Percentiles rank a stretch among this genome's conserved stretches.
These are phyloP conservation scores for Hypoxylon lienhwacheense DNA, from an alignment of 495 filamentous ascomycete species.

Conservation along the genomic window DNA sequence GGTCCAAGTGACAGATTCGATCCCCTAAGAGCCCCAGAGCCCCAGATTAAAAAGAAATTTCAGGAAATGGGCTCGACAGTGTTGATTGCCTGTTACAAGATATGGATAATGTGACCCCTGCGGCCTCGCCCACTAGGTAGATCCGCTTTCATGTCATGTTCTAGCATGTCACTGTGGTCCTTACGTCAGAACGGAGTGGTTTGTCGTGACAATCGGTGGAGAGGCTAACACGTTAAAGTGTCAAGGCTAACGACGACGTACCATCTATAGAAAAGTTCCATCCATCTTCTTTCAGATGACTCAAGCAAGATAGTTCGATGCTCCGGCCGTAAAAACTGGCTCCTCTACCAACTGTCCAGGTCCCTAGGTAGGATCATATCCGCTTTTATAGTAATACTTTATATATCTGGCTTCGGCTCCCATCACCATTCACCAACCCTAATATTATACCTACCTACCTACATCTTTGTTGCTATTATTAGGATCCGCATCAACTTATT, in stretches of 20 bases:
- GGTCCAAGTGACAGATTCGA: background rate
- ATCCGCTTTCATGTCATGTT: constrained; percentile 29
- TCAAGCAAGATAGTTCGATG: too few relatives aligned
- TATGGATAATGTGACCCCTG: constrained; percentile 33
- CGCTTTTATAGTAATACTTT: too few relatives aligned
- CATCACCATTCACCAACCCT: constrained; percentile 9
- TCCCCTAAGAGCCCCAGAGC: constrained; percentile 3
- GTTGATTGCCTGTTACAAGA: constrained; percentile 24
- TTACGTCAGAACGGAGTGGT: constrained; percentile 32
- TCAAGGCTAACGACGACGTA: too few relatives aligned
- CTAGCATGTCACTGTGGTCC: background rate
- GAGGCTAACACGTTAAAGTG: constrained; percentile 15
- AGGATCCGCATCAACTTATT: constrained; percentile 11
- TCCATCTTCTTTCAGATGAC: constrained; percentile 15
- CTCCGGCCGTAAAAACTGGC: too few relatives aligned
- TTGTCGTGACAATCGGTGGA: constrained; percentile 14
- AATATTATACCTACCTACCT: too few relatives aligned
- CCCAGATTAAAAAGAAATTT: constrained; percentile 11
- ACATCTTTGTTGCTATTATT: too few relatives aligned
- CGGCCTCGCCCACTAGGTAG: constrained; percentile 14
- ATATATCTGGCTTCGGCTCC: constrained; percentile 16
- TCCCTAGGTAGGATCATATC: too few relatives aligned
- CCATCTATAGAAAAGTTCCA: constrained; percentile 1
- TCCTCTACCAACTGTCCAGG: too few relatives aligned
- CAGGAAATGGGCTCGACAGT: constrained; percentile 17